Conservation (phyloP, 495 filamentous ascomycete genomes). For the Talaromyces liani region DNA sequence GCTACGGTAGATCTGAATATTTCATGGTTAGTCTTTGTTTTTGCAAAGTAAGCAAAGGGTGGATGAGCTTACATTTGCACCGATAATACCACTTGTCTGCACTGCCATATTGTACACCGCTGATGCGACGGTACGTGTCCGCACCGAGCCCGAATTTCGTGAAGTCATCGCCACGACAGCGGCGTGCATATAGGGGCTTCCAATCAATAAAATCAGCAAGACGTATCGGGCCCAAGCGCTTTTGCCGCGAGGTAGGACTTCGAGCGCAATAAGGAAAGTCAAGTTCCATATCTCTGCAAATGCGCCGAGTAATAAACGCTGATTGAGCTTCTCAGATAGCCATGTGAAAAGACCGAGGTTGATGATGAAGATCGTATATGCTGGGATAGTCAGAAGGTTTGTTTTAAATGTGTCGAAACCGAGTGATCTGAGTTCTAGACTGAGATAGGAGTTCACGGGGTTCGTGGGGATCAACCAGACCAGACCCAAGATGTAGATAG, state of each 20-base stretch:
- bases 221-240: conserved; percentile 47
- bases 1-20: conserved; percentile 50
- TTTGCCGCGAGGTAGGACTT: conserved; percentile 23
- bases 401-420: conserved; percentile 62
- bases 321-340: conserved; percentile 45
- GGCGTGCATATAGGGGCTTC: conserved; percentile 56
- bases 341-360: conserved; percentile 42
- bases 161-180: conserved; percentile 63
- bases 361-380: conserved; percentile 41
- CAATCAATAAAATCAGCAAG: conserved; percentile 44
- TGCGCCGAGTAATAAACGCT: conserved; percentile 45
- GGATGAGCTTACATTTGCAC: conserved; percentile 41
- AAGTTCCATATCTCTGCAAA: conserved; percentile 49
- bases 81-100: conserved; percentile 55
- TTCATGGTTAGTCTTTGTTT: conserved; percentile 13
- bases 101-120: conserved; percentile 71
- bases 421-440: conserved; percentile 48
- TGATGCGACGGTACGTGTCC: conserved; percentile 56
- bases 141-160: conserved; percentile 58
- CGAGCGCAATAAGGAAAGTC: conserved; percentile 46
- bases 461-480: conserved; percentile 46
- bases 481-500: conserved; percentile 58
- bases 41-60: not conserved
- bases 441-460: conserved; percentile 51
- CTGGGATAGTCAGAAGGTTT: conserved; percentile 63